These are phyloP conservation scores for Phytopythium chamaehyphon DNA, from an alignment of 352 stramenopile species.

Conservation along the genomic window DNA sequence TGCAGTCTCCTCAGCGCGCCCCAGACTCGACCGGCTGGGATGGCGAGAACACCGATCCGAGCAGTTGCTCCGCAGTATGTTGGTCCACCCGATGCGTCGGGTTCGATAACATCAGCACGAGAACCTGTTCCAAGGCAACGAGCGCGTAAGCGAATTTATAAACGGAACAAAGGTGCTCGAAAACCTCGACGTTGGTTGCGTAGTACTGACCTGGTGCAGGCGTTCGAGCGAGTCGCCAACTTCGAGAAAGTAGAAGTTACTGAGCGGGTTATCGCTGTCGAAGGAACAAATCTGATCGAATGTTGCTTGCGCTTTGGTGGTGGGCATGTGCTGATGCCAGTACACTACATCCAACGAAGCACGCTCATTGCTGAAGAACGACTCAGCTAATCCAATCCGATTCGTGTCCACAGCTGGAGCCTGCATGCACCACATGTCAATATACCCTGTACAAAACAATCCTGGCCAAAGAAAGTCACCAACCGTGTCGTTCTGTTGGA, in stretches of 20 bases:
- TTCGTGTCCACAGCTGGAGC: slow-evolving; percentile 11
- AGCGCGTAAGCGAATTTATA: neutral
- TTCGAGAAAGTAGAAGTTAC: slow-evolving; percentile 49
- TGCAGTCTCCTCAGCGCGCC: slow-evolving; percentile 12
- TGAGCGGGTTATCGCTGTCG: slow-evolving; percentile 35
- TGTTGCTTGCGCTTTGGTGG: slow-evolving; percentile 29
- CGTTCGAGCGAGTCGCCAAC: slow-evolving; percentile 39
- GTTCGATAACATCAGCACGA: slow-evolving; percentile 42
- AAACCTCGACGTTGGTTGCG: slow-evolving; percentile 16
- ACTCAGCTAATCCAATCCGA: slow-evolving; percentile 8
- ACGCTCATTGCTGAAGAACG: slow-evolving; percentile 25
- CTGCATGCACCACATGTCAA: slow-evolving; percentile 7
- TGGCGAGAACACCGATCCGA: slow-evolving; percentile 28
- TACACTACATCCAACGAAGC: slow-evolving; percentile 47
- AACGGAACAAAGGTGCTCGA: neutral
- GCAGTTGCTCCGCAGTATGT: slow-evolving; percentile 38
- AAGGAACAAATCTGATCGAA: slow-evolving; percentile 48
- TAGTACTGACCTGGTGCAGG: slow-evolving; percentile 46
- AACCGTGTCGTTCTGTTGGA: slow-evolving; percentile 28
- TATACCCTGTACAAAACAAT: neutral
- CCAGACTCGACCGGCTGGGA: slow-evolving; percentile 22
- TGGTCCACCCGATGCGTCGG: slow-evolving; percentile 43
- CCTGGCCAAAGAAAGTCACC: neutral
- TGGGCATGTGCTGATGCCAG: slow-evolving; percentile 33
- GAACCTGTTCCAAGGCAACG: slow-evolving; percentile 14